Base-by-base conservation (phyloP, 495 filamentous ascomycete genomes). In the Penicillium lividum region DNA sequence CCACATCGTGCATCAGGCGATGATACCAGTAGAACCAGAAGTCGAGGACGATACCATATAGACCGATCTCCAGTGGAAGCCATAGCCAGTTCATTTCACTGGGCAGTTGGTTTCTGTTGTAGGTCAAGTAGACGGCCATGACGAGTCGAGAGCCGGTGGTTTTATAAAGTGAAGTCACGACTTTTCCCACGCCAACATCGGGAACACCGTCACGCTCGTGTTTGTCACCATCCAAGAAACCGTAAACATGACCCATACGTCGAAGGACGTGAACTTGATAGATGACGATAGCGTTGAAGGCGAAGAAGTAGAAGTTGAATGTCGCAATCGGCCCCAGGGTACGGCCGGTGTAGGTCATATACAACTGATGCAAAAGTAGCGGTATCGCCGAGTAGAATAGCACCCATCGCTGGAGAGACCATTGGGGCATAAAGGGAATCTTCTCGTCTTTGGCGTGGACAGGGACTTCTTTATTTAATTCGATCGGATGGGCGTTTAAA, bases 11-110 rank as follows among this genome's bases (percentile, higher is more conserved):
- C 75, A 76, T 76, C 7, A 72, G 53, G 4, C 73, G 73, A 54
- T 77, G 75, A 27, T 75, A 77, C 70, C 72, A 73, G 58, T 77
- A 77, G 64, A 73, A 77, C 74, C 74, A 77, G 54, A 77, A 77
- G 60, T 77, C 74, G 53, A 77, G 75, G 25, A 77, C 61, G 18
- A 76, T 70, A 4, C 70, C 73, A 46, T 77, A 77, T 0, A 77
- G 60, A 3, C 75, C 75, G 25, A 74, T 73, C 46, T 76, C 63
- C 7, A 77, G 63, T 1, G 70, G 69, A 4, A 77, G 71, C 69
- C 68, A 74, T 25, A 22, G 47, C 71, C 71, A 77, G 54, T 90
- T 85, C 69, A 77, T 89, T 3, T 60, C 30, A 2, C 55, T 57
- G 13, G 69, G 69, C 0, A 64, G 49, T 7, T 51, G 49, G 36